These are phyloP conservation scores for Filobasidium floriforme DNA, from an alignment of 768 basidiomycete genomes.

Conservation along the genomic window DNA sequence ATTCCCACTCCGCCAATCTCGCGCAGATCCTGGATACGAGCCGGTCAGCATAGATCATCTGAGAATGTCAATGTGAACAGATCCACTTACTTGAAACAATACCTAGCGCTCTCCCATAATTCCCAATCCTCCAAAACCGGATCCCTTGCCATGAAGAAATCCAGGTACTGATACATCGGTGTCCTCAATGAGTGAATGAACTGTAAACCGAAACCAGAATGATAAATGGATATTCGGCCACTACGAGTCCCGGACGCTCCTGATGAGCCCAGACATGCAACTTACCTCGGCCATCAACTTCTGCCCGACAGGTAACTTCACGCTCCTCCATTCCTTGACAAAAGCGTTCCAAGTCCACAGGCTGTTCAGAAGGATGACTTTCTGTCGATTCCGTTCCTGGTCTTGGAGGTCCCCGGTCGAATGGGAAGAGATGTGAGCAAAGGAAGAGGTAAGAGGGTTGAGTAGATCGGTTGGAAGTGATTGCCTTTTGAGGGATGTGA, in stretches of 20 bases:
- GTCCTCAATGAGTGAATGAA: slow-evolving; percentile 15
- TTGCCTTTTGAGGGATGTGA: no score
- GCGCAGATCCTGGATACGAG: slow-evolving; percentile 13
- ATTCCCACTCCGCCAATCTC: slow-evolving; percentile 25
- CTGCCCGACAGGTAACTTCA: slow-evolving; percentile 37
- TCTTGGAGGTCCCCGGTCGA: slow-evolving; percentile 6
- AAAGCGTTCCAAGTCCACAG: slow-evolving; percentile 44
- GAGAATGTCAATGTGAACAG: background rate
- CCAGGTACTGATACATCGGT: slow-evolving; percentile 22
- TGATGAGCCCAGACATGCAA: background rate
- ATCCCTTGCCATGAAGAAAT: slow-evolving; percentile 18
- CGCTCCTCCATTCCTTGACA: slow-evolving; percentile 41
- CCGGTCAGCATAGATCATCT: background rate
- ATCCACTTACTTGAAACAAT: slow-evolving; percentile 22
- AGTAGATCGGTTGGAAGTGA: slow-evolving; percentile 38
- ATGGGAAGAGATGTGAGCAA: slow-evolving; percentile 24
- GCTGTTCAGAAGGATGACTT: slow-evolving; percentile 37
- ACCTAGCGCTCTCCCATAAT: slow-evolving; percentile 21
- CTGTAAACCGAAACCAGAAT: background rate
- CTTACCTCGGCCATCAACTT: slow-evolving; percentile 34
- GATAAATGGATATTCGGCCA: background rate
- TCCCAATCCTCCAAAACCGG: slow-evolving; percentile 25
- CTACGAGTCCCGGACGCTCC: background rate
- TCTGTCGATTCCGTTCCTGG: slow-evolving; percentile 19
- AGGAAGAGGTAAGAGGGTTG: slow-evolving; percentile 34